Percentiles rank a stretch among this genome's conserved stretches.
Evolutionary conservation across 768 basidiomycete species (phyloP).

Genomic region (Tulasnella sp.): DNA sequence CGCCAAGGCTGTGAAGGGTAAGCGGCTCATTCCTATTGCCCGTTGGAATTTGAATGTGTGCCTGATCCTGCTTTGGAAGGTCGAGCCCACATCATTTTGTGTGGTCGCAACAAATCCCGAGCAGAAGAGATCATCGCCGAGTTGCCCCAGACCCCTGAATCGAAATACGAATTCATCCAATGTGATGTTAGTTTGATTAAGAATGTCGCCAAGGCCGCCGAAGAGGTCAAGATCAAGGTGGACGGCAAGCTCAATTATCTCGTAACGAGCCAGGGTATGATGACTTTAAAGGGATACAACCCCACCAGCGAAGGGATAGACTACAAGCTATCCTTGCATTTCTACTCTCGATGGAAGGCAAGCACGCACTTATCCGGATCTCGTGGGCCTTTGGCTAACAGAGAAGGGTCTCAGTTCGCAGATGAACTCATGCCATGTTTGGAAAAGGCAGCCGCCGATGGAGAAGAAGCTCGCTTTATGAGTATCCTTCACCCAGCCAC

Average conservation of each 20-base stretch:
- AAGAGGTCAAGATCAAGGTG: slow-evolving; percentile 10
- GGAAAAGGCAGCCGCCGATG: slow-evolving; percentile 21
- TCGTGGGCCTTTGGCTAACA: background rate
- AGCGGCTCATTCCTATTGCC: background rate
- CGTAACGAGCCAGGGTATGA: slow-evolving; percentile 18
- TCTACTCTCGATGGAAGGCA: slow-evolving; percentile 29
- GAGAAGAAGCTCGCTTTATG: slow-evolving; percentile 26
- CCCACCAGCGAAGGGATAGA: slow-evolving; percentile 29
- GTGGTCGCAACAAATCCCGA: slow-evolving; percentile 29
- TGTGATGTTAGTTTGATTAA: slow-evolving; percentile 33
- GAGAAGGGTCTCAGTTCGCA: slow-evolving; percentile 17
- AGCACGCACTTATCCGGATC: too few relatives aligned
- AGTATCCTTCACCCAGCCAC: background rate
- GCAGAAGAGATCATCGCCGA: slow-evolving; percentile 29
- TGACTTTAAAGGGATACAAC: slow-evolving; percentile 15
- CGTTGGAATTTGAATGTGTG: background rate
- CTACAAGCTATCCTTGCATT: slow-evolving; percentile 27
- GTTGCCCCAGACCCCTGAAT: slow-evolving; percentile 23
- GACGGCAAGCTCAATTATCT: slow-evolving; percentile 28
- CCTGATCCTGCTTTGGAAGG: slow-evolving; percentile 15
- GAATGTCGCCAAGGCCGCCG: slow-evolving; percentile 24
- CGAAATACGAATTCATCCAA: slow-evolving; percentile 35
- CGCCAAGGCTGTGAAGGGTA: slow-evolving; percentile 19
- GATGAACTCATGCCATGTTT: slow-evolving; percentile 26
- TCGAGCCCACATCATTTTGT: slow-evolving; percentile 30